Percentiles rank a stretch among this genome's conserved stretches.
phyloP scores from a whole-genome alignment of 169 alveolate genomes.

The Miamiensis avidus region DNA sequence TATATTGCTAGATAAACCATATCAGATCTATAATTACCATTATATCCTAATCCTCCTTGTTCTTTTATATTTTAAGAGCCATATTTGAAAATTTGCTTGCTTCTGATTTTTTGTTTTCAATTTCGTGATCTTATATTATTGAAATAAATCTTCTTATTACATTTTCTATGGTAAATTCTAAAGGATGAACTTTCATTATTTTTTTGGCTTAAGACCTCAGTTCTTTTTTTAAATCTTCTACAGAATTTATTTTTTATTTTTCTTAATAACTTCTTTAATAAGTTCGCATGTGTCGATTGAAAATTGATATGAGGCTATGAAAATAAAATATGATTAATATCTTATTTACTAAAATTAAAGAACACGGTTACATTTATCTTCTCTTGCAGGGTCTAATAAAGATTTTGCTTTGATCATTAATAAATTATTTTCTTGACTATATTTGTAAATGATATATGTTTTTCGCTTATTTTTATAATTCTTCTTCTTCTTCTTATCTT shows the following conservation, averaged over 20 bases:
- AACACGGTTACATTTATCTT: too few species aligned
- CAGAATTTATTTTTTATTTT: not conserved
- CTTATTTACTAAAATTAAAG: too few species aligned
- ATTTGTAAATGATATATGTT: too few species aligned
- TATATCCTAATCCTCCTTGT: too few species aligned
- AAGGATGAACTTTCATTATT: conserved; percentile 7
- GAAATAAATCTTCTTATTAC: conserved; percentile 10
- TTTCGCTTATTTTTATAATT: too few species aligned
- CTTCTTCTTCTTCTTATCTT: too few species aligned
- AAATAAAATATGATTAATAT: too few species aligned
- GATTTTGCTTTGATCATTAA: too few species aligned
- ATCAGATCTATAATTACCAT: too few species aligned
- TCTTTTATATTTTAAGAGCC: conserved; percentile 5
- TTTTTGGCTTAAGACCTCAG: not conserved
- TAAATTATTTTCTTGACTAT: too few species aligned
- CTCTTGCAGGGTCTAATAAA: too few species aligned
- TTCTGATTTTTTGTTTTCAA: not conserved
- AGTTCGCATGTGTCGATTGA: not conserved
- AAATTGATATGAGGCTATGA: not conserved
- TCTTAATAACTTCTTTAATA: not conserved
- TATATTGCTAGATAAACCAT: too few species aligned
- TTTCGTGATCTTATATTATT: not conserved
- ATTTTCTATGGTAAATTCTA: conserved; percentile 30
- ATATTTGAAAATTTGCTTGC: conserved; percentile 4
- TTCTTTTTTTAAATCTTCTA: not conserved